A percentile compares a stretch with the other conserved stretches of the same genome.
These are phyloP conservation scores for Amanita inopinata DNA, from an alignment of 768 basidiomycete species.

Conservation along the genomic window DNA sequence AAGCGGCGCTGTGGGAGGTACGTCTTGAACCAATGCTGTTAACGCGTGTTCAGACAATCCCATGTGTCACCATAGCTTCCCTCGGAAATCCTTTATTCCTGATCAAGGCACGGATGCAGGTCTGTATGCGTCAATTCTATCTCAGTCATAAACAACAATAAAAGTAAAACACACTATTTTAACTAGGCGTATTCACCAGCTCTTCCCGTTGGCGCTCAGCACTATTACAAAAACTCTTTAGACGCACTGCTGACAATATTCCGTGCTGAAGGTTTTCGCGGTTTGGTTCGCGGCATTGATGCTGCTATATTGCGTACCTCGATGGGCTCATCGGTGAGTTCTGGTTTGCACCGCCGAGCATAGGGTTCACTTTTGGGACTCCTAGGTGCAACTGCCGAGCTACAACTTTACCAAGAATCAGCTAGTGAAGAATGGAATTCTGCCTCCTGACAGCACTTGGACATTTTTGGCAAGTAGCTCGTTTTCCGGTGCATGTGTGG, in stretches of 20 bases:
- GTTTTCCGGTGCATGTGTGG: conserved; percentile 87
- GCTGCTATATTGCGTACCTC: conserved; percentile 90
- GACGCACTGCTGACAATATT: conserved; percentile 78
- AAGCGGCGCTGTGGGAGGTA: conserved; percentile 89
- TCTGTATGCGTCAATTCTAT: too few species aligned
- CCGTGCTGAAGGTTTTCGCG: conserved; percentile 64
- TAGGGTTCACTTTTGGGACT: conserved; percentile 5
- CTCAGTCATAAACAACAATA: not conserved
- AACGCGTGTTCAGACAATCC: too few species aligned
- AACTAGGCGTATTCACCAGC: conserved; percentile 88
- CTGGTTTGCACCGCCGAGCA: not conserved
- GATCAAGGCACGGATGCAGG: conserved; percentile 97
- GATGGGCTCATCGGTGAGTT: conserved; percentile 74
- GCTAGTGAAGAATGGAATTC: conserved; percentile 55
- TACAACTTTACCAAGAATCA: conserved; percentile 90
- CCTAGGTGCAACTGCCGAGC: conserved; percentile 87
- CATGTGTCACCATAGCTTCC: too few species aligned
- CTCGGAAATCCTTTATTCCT: conserved; percentile 89
- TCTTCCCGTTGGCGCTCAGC: conserved; percentile 91
- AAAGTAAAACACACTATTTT: not conserved
- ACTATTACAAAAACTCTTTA: conserved; percentile 77
- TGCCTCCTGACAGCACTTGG: conserved; percentile 71
- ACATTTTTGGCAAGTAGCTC: conserved; percentile 84
- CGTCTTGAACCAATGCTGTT: too few species aligned
- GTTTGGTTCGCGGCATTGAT: conserved; percentile 84